phyloP scores from a whole-genome alignment of 2,329 filamentous ascomycete genomes.

The Neofusicoccum cordaticola region DNA sequence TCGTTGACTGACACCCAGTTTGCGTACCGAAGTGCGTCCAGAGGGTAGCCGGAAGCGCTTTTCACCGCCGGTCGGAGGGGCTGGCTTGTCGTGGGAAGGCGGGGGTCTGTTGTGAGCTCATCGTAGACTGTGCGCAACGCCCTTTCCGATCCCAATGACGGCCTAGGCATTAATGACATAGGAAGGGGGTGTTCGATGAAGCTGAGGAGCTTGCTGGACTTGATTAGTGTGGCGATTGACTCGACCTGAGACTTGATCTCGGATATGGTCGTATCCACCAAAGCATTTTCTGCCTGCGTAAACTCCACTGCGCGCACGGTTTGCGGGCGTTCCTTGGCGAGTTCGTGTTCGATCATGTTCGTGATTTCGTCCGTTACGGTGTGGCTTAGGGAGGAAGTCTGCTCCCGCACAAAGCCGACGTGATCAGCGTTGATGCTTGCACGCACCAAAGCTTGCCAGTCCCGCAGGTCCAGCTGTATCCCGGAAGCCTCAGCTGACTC shows the following conservation, averaged over 20 bases:
- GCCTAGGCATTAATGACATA: slow-evolving; percentile 34
- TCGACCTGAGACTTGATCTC: slow-evolving; percentile 26
- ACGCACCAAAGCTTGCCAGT: slow-evolving; percentile 34
- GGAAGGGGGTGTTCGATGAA: slow-evolving; percentile 34
- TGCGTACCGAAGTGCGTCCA: slow-evolving; percentile 47
- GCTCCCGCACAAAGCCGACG: slow-evolving; percentile 26
- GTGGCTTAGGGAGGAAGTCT: slow-evolving; percentile 28
- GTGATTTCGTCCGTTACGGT: slow-evolving; percentile 21
- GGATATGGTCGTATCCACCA: slow-evolving; percentile 22
- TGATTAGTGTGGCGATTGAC: slow-evolving; percentile 24
- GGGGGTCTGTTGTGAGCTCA: slow-evolving; percentile 42
- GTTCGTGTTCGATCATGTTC: background rate
- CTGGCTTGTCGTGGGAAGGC: slow-evolving; percentile 20
- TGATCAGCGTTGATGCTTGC: slow-evolving; percentile 28
- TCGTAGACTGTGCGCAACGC: slow-evolving; percentile 43
- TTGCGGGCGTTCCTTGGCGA: background rate
- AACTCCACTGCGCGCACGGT: background rate
- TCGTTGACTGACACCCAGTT: slow-evolving; percentile 51
- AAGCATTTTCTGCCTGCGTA: slow-evolving; percentile 18
- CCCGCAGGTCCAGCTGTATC: slow-evolving; percentile 23
- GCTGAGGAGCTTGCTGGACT: slow-evolving; percentile 20
- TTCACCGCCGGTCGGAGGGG: slow-evolving; percentile 18
- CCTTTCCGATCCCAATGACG: slow-evolving; percentile 24
- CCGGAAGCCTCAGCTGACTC: slow-evolving; percentile 25
- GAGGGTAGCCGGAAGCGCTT: slow-evolving; percentile 40